phyloP scores from a whole-genome alignment of 192 early-diverging fungal species.

The Oehlia diaphana region DNA sequence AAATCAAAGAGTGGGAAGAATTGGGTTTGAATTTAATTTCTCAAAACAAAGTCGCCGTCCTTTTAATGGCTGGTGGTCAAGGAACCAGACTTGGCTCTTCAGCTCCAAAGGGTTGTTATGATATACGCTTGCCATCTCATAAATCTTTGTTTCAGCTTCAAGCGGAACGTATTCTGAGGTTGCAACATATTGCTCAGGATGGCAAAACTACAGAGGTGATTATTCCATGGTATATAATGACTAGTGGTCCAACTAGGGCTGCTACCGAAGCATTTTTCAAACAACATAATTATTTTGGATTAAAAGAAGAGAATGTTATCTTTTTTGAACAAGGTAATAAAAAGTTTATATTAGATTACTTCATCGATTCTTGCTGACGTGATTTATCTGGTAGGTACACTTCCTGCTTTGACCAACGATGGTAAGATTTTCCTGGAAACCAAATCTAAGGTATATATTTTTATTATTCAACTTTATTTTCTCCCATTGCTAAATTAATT shows the following conservation, averaged over 20 bases:
- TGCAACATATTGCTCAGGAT: conserved; percentile 68
- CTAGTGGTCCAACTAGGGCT: conserved; percentile 86
- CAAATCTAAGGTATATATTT: conserved; percentile 52
- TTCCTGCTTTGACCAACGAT: conserved; percentile 90
- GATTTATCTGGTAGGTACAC: conserved; percentile 53
- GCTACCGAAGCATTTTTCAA: conserved; percentile 82
- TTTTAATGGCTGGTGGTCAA: conserved; percentile 91
- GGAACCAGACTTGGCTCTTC: conserved; percentile 81
- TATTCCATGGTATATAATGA: conserved; percentile 99
- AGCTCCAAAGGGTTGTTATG: conserved; percentile 92
- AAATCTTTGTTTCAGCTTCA: conserved; percentile 94
- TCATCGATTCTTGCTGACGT: not conserved
- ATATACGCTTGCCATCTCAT: conserved; percentile 85
- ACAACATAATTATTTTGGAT: conserved; percentile 84
- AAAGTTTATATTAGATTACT: not conserved
- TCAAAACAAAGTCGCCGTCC: conserved; percentile 88
- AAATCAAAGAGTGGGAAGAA: conserved; percentile 66
- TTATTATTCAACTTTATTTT: conserved; percentile 64
- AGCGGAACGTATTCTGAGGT: conserved; percentile 85
- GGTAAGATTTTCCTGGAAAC: conserved; percentile 88
- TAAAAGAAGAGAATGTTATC: conserved; percentile 79
- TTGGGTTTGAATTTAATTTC: conserved; percentile 79
- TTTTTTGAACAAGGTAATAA: conserved; percentile 91
- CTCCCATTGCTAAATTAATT: conserved; percentile 86
- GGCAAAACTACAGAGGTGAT: conserved; percentile 52